Percentiles rank a stretch among this genome's conserved stretches.
Conservation (phyloP, 2,329 filamentous ascomycete species). For the Cephalotrichum gorgonifer region DNA sequence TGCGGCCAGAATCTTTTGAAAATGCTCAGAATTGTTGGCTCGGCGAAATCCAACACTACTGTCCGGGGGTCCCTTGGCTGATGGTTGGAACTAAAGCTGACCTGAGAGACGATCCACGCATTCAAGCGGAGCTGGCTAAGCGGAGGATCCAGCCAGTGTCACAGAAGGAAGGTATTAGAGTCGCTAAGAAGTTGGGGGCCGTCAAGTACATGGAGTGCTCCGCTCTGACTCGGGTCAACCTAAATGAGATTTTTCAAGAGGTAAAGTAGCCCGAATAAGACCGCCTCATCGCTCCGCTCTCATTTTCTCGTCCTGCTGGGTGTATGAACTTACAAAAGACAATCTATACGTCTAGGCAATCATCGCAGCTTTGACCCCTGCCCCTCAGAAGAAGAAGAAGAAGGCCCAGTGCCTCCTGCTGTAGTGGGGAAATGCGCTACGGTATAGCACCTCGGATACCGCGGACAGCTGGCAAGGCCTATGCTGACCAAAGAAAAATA, state of each 20-base stretch:
- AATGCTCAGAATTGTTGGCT: slow-evolving; percentile 99
- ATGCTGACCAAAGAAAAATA: too few species aligned
- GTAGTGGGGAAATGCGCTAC: not conserved
- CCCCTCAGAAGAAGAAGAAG: slow-evolving; percentile 68
- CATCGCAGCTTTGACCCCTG: slow-evolving; percentile 86
- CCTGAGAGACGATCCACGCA: slow-evolving; percentile 78
- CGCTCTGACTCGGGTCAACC: slow-evolving; percentile 92
- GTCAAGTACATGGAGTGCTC: slow-evolving; percentile 99
- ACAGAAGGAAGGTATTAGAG: slow-evolving; percentile 86
- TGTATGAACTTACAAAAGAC: not conserved
- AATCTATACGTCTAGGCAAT: slow-evolving; percentile 68
- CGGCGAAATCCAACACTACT: slow-evolving; percentile 96
- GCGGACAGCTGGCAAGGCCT: too few species aligned
- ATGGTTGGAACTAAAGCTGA: slow-evolving; percentile 98
- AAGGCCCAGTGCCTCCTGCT: slow-evolving; percentile 59
- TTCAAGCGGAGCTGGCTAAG: slow-evolving; percentile 84
- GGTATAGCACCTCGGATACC: too few species aligned
- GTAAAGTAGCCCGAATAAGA: slow-evolving; percentile 36
- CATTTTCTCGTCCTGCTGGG: too few species aligned
- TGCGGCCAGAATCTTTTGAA: slow-evolving; percentile 93
- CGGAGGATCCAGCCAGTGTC: slow-evolving; percentile 93
- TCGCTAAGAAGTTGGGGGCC: slow-evolving; percentile 92
- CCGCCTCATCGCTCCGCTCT: not conserved
- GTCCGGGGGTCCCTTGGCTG: slow-evolving; percentile 91
- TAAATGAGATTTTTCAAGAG: slow-evolving; percentile 99